Evolutionary conservation across 352 stramenopile species (phyloP).

Genomic region (Globisporangium heterothallicum): DNA sequence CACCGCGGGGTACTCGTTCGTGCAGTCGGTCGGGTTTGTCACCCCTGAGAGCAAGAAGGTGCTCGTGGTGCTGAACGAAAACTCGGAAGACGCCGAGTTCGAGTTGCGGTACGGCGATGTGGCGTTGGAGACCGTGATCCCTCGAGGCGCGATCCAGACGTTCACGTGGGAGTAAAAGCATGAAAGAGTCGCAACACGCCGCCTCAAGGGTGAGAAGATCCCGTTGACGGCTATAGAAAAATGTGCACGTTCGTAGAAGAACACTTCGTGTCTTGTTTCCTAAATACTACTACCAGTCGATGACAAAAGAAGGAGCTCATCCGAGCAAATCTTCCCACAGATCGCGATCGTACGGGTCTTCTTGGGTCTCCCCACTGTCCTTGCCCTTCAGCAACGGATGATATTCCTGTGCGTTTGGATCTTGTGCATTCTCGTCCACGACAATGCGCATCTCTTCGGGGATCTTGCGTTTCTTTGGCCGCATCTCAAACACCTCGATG

Average conservation of each 20-base stretch:
- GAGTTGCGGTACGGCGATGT: conserved; percentile 42
- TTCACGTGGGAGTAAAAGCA: conserved; percentile 54
- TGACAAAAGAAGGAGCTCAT: conserved; percentile 6
- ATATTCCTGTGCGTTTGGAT: conserved; percentile 27
- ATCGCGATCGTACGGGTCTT: conserved; percentile 61
- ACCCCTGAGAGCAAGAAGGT: conserved; percentile 72
- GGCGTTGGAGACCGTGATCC: conserved; percentile 48
- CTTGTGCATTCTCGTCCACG: conserved; percentile 16
- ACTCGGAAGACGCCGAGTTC: conserved; percentile 67
- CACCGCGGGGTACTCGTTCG: conserved; percentile 72
- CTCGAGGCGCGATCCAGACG: conserved; percentile 58
- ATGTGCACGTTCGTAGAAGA: too few relatives aligned
- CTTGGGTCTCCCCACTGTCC: conserved; percentile 6
- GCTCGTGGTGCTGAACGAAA: conserved; percentile 81
- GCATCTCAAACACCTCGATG: conserved; percentile 78
- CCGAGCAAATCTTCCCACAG: conserved; percentile 62
- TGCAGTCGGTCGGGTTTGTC: conserved; percentile 62
- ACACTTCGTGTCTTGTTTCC: too few relatives aligned
- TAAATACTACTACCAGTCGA: conserved; percentile 11
- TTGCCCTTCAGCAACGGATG: conserved; percentile 35
- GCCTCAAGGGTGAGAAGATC: too few relatives aligned
- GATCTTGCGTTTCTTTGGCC: conserved; percentile 70
- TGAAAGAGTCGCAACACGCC: too few relatives aligned
- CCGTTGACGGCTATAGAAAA: too few relatives aligned
- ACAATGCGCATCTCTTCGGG: conserved; percentile 65